Base-by-base conservation (phyloP, 2,329 filamentous ascomycete genomes). In the Monosporascus sp. region DNA sequence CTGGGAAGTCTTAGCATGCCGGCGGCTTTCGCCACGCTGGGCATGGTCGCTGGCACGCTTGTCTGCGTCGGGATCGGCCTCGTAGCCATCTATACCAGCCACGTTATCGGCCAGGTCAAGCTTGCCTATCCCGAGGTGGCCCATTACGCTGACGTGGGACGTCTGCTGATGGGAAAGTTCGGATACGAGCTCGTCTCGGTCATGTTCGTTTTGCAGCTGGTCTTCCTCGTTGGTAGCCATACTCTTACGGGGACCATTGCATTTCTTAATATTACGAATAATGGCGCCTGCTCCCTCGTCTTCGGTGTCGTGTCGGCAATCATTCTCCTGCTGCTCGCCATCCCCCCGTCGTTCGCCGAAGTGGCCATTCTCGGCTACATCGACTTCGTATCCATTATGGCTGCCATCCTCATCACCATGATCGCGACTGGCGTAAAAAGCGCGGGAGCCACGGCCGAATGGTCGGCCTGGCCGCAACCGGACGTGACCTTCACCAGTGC, bases 191-290 rank as follows among this genome's bases (percentile, higher is more conserved):
- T 86, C 37, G 70, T 83, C 52, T 81, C 79, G 7, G 63, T 70
- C 35, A 78, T 74, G 24, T 80, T 82, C 60, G 70, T 78, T 7
- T 65, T 85, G 46, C 80, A 85, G 62, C 69, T 86, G 24, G 66
- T 83, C n/a, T 86, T 87, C 69, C 77, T 85, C 63, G 82, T 85
- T 72, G 81, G 77, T 6, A 82, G 81, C 45, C 85, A 87, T 63
- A 72, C 86, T 28, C 71, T 86, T 50, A 84, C 81, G 1, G 85
- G 85, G 62, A 76, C 74, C 20, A 80, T 86, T 59, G 82, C 81
- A 53, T 76, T 86, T 70, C 82, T 84, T 57, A 79, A 76, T 17
- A 70, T 86, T 55, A 82, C 81, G 2, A 65, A 75, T 20, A 76
- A 83, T 62, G 77, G 73, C 2, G 72, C 76, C 3, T 87, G 83